Evolutionary conservation across 108 stramenopile genomes (phyloP), one percentile per base, ranked within the genome.

Genomic region (Nitzschia inconspicua): DNA sequence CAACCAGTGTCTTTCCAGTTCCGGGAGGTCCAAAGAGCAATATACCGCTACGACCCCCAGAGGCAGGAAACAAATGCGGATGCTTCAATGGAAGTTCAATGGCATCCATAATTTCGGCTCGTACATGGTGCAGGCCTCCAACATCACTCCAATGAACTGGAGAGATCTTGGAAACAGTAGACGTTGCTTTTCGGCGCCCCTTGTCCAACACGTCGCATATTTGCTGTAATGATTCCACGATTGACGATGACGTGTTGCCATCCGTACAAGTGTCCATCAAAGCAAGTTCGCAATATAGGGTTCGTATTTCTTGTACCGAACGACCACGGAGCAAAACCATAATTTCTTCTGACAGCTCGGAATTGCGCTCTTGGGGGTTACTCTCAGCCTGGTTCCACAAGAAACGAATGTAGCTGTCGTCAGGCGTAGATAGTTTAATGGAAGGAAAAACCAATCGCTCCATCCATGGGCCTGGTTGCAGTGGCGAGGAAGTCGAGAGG

Each of bases 1-100:
- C 99, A 16, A 99, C 96, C 51, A 99, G 78, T 11, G 99, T 99
- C 79, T 99, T 99, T 5, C 98, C 98, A 9, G 94, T 96, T 4
- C 89, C 90, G 0, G 89, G 88, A 43, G 78, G 83, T 1, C 89
- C 95, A 44, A 86, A 94, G 4, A 95, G 80, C 16, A 97, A 63
- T 39, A 99, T 94, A 2, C 98, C 98, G 4, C 94, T 79, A 43
- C 96, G 68, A 3, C 73, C 66, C 28, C 81, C 68, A 37, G 71
- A 78, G 20, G 69, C 68, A 37, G 89, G 80, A 68, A 98, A 99
- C 47, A 98, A 78, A 40, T 88, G 78, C 0, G 97, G 97, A 75
- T 98, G 83, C 68, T 94, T 88, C 53, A 99, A 65, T 49, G 99
- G 98, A 57, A 97, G 73, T 70, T 98, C 96, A n/a, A 99, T 95